Conservation (phyloP, 2,329 filamentous ascomycete species). For the Venturia effusa region DNA sequence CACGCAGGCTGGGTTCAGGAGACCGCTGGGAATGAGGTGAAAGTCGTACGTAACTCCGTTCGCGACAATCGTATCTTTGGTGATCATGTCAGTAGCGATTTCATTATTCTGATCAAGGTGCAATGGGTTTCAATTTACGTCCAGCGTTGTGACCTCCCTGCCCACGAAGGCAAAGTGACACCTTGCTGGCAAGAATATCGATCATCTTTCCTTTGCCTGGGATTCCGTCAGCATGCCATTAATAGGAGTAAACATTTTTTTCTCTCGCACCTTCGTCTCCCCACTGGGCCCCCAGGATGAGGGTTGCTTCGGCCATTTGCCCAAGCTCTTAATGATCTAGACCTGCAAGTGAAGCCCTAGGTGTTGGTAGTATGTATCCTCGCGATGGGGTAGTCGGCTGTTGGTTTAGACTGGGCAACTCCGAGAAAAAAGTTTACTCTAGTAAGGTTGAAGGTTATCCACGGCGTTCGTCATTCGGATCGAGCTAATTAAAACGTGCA, state of each 20-base stretch:
- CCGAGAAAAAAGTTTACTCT: neutral
- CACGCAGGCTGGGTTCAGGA: slow-evolving; percentile 58
- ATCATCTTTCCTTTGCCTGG: slow-evolving; percentile 47
- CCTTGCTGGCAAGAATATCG: slow-evolving; percentile 38
- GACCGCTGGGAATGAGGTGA: slow-evolving; percentile 45
- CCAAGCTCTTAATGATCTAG: neutral
- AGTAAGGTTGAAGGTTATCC: neutral
- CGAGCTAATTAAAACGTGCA: neutral
- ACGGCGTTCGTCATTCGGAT: neutral
- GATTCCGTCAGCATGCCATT: neutral
- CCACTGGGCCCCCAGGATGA: slow-evolving; percentile 51
- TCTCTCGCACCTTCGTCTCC: slow-evolving; percentile 38
- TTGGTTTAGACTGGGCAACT: neutral
- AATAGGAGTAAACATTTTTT: neutral
- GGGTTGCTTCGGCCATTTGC: slow-evolving; percentile 31
- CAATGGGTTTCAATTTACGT: too few species aligned
- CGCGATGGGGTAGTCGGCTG: neutral
- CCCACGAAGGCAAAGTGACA: slow-evolving; percentile 6
- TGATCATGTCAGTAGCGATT: too few species aligned
- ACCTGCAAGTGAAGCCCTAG: neutral
- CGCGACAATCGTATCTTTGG: slow-evolving; percentile 32
- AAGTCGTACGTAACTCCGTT: slow-evolving; percentile 34
- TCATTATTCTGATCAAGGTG: too few species aligned
- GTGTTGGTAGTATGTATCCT: neutral
- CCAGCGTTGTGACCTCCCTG: slow-evolving; percentile 16